Evolutionary conservation across 768 basidiomycete genomes (phyloP).

Genomic region (Psilocybe cyanescens): DNA sequence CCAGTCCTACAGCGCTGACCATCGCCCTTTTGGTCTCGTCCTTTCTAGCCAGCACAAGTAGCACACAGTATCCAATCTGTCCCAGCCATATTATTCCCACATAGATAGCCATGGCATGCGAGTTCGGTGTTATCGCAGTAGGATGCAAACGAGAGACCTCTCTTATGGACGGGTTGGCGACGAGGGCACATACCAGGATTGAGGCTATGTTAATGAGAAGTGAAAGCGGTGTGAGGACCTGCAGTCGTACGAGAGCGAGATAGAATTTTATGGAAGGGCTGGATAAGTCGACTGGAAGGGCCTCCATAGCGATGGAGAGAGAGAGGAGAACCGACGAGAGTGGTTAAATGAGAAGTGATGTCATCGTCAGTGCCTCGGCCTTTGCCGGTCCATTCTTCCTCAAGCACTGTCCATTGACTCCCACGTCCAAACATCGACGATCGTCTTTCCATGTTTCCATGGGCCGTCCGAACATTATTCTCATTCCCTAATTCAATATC

Average conservation of each 20-base stretch:
- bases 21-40: slow-evolving; percentile 67
- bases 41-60: slow-evolving; percentile 72
- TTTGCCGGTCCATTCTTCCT: background rate
- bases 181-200: slow-evolving; percentile 66
- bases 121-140: slow-evolving; percentile 73
- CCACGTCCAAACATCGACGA: too few species aligned
- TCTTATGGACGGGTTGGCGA: slow-evolving; percentile 67
- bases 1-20: slow-evolving; percentile 39
- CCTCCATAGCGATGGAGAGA: slow-evolving; percentile 44
- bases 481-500: too few species aligned
- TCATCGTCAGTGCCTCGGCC: background rate
- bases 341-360: background rate
- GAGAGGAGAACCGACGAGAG: background rate
- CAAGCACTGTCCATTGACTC: background rate
- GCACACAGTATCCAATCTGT: slow-evolving; percentile 82
- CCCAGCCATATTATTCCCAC: slow-evolving; percentile 61
- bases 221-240: slow-evolving; percentile 86
- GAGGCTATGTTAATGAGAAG: slow-evolving; percentile 81
- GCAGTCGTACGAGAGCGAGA: slow-evolving; percentile 72
- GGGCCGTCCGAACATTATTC: too few species aligned
- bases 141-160: slow-evolving; percentile 58
- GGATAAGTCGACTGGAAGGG: slow-evolving; percentile 58
- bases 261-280: slow-evolving; percentile 70
- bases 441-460: too few species aligned
- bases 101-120: slow-evolving; percentile 60